A percentile compares a stretch with the other conserved stretches of the same genome.
Evolutionary conservation across 1,139 yeast species (phyloP).

Genomic region (Suhomyces choctaworum): DNA sequence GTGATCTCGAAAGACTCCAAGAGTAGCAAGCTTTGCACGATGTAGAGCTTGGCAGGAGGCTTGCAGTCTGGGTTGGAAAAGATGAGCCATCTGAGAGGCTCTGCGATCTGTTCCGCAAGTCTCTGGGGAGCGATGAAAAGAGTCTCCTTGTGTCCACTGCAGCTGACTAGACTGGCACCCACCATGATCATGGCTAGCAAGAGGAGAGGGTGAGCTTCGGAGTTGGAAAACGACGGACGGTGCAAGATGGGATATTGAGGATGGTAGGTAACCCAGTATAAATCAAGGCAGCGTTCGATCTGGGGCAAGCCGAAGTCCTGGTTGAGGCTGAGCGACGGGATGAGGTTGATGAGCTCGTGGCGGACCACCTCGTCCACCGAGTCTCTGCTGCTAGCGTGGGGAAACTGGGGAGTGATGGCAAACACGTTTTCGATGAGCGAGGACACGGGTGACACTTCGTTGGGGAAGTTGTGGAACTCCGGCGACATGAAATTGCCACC

Average conservation of each 20-base stretch:
- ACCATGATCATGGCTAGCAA: slow-evolving; percentile 56
- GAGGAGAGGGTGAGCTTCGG: slow-evolving; percentile 50
- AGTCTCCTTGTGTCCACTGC: slow-evolving; percentile 19
- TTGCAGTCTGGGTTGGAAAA: slow-evolving; percentile 59
- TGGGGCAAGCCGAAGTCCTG: slow-evolving; percentile 28
- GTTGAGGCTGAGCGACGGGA: slow-evolving; percentile 35
- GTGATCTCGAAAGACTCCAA: slow-evolving; percentile 63
- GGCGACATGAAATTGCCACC: slow-evolving; percentile 10
- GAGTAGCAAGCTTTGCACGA: slow-evolving; percentile 60
- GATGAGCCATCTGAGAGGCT: slow-evolving; percentile 61
- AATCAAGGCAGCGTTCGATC: slow-evolving; percentile 28
- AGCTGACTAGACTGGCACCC: slow-evolving; percentile 34
- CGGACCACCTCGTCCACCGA: slow-evolving; percentile 29
- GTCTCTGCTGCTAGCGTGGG: slow-evolving; percentile 28
- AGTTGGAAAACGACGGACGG: slow-evolving; percentile 59
- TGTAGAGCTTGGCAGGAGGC: slow-evolving; percentile 59
- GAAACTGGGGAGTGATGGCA: slow-evolving; percentile 33
- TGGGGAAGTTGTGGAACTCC: slow-evolving; percentile 19
- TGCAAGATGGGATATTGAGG: slow-evolving; percentile 63
- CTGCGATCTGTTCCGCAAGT: slow-evolving; percentile 47
- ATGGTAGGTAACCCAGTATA: slow-evolving; percentile 59
- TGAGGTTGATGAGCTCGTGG: slow-evolving; percentile 26
- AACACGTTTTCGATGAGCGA: slow-evolving; percentile 32
- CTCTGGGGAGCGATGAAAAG: slow-evolving; percentile 20
- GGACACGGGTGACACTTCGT: slow-evolving; percentile 25